Percentiles rank a stretch among this genome's conserved stretches.
Conservation (phyloP, 768 basidiomycete species). For the Clitopilus hobsonii region DNA sequence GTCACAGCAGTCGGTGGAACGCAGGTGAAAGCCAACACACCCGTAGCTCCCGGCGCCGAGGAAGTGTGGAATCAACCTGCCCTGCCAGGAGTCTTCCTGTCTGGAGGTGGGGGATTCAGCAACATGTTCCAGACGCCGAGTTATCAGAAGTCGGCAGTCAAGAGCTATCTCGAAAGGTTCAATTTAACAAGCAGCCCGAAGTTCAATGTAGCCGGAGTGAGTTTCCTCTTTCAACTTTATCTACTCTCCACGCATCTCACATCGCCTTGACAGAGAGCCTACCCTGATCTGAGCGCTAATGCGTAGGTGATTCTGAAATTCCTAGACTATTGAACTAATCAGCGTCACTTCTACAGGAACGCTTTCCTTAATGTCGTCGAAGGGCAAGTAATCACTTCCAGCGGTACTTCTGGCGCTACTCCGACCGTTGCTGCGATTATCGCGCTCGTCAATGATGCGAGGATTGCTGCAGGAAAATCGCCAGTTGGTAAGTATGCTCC, state of each 20-base stretch:
- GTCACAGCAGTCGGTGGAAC: slow-evolving; percentile 44
- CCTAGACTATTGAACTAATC: not conserved
- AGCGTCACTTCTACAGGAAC: slow-evolving; percentile 2
- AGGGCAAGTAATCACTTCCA: slow-evolving; percentile 19
- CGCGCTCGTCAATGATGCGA: slow-evolving; percentile 33
- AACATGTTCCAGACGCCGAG: slow-evolving; percentile 33
- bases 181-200: slow-evolving; percentile 15
- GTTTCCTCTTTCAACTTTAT: slow-evolving; percentile 6
- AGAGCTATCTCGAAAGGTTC: slow-evolving; percentile 27
- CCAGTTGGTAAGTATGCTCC: slow-evolving; percentile 21
- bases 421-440: slow-evolving; percentile 35
- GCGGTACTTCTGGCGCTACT: slow-evolving; percentile 45
- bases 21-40: slow-evolving; percentile 30
- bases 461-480: slow-evolving; percentile 27
- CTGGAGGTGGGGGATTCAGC: slow-evolving; percentile 29
- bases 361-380: slow-evolving; percentile 15
- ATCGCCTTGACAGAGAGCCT: slow-evolving; percentile 17
- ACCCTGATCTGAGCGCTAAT: slow-evolving; percentile 32
- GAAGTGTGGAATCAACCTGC: slow-evolving; percentile 25
- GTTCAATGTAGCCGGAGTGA: slow-evolving; percentile 27
- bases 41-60: slow-evolving; percentile 20
- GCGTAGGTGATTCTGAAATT: slow-evolving; percentile 19
- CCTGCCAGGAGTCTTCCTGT: slow-evolving; percentile 28
- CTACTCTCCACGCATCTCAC: not conserved
- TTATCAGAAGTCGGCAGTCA: slow-evolving; percentile 33